A percentile compares a stretch with the other conserved stretches of the same genome.
These are phyloP conservation scores for Sclerotinia subarctica DNA, from an alignment of 2,329 filamentous ascomycete genomes.

Conservation along the genomic window DNA sequence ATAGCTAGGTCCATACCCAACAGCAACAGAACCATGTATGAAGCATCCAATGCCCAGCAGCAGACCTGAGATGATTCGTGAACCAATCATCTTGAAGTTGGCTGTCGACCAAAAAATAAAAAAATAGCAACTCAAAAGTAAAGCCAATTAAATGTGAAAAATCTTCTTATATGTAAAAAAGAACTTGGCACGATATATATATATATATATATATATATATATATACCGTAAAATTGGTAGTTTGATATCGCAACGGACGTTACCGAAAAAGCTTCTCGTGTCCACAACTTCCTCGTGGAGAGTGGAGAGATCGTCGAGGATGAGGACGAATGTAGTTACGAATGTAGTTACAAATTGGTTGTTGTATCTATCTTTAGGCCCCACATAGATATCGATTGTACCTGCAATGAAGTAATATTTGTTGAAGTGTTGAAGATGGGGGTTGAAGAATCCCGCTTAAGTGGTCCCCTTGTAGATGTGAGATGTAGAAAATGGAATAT, in stretches of 20 bases:
- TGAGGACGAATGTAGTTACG: not conserved
- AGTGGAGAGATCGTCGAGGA: not conserved
- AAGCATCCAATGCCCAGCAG: not conserved
- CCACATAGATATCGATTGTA: slow-evolving; percentile 6
- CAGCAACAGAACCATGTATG: not conserved
- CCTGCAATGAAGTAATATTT: slow-evolving; percentile 1
- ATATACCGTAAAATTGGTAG: too few species aligned
- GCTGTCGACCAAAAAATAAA: not conserved
- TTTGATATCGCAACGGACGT: not conserved
- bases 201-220: too few species aligned
- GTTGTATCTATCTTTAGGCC: not conserved
- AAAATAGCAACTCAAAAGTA: not conserved
- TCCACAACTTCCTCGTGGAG: not conserved
- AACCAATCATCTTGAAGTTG: not conserved
- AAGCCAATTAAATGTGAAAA: too few species aligned
- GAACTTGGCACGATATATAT: not conserved
- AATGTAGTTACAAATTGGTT: not conserved
- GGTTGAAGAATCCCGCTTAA: not conserved
- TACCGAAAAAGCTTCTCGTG: not conserved
- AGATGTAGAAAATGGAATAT: not conserved
- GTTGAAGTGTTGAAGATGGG: too few species aligned
- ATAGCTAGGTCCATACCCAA: not conserved
- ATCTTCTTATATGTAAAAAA: not conserved
- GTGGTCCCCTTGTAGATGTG: not conserved
- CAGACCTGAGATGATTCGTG: not conserved